phyloP scores from a whole-genome alignment of 1,139 yeast species.

The Blastobotrys elegans region DNA sequence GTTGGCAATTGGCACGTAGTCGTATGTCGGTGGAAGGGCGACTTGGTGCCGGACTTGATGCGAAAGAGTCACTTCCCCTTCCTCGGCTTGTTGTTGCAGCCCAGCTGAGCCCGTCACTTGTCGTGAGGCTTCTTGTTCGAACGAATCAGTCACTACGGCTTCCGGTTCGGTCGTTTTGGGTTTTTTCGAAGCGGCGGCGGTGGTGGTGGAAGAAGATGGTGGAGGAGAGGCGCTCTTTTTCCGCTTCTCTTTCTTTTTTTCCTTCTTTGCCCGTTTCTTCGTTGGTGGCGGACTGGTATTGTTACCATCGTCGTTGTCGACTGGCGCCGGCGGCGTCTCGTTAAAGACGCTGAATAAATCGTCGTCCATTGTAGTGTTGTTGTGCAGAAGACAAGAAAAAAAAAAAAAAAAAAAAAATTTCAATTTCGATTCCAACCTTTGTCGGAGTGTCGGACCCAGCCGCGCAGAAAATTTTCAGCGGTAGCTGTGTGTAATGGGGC shows the following conservation, averaged over 20 bases:
- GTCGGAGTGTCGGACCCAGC: too few relatives aligned
- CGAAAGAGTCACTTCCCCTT: constrained; percentile 61
- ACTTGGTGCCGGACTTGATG: constrained; percentile 98
- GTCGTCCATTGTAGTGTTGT: constrained; percentile 13
- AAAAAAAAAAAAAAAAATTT: too few relatives aligned
- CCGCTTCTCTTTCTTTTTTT: background rate
- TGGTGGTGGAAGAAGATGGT: too few relatives aligned
- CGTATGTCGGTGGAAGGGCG: constrained; percentile 87
- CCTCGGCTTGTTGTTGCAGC: constrained; percentile 41
- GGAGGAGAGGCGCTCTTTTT: background rate
- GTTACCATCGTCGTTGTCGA: background rate
- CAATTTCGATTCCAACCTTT: too few relatives aligned
- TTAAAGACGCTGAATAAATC: constrained; percentile 28
- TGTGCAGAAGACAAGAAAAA: too few relatives aligned
- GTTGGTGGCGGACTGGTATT: background rate
- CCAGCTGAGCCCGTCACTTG: constrained; percentile 82
- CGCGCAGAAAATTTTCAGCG: too few relatives aligned
- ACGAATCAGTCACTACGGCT: constrained; percentile 82
- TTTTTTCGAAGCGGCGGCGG: constrained; percentile 1
- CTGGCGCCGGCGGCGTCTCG: constrained; percentile 21
- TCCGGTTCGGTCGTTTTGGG: constrained; percentile 15
- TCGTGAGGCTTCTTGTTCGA: constrained; percentile 87
- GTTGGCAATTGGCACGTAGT: constrained; percentile 81
- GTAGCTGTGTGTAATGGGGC: too few relatives aligned
- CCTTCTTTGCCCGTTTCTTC: background rate